Evolutionary conservation across 2,329 filamentous ascomycete species (phyloP).

Genomic region (Fusarium caatingaense): DNA sequence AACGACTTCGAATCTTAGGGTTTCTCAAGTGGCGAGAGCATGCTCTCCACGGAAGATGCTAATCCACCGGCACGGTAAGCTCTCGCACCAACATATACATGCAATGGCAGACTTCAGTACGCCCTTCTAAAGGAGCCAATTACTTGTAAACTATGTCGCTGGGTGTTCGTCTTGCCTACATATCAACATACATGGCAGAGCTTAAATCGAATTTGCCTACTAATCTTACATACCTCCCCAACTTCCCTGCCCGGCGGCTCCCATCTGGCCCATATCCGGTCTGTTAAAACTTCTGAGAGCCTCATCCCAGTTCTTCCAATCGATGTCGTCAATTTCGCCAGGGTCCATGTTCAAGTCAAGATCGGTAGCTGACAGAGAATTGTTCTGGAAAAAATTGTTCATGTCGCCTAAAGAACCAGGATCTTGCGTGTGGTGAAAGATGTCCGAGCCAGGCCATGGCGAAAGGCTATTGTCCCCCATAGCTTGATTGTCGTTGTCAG

Average conservation of each 20-base stretch:
- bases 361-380: background rate
- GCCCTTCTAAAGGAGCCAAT: background rate
- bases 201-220: background rate
- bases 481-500: background rate
- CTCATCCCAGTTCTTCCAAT: conserved; percentile 39
- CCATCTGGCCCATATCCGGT: conserved; percentile 4
- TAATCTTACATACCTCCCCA: conserved; percentile 34
- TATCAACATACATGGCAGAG: background rate
- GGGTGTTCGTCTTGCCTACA: background rate
- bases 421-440: conserved; percentile 10
- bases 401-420: conserved; percentile 7
- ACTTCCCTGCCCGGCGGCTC: conserved; percentile 18
- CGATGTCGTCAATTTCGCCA: conserved; percentile 35
- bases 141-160: background rate
- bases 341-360: conserved; percentile 32
- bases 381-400: conserved; percentile 13
- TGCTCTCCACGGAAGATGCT: background rate
- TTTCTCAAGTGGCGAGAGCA: background rate
- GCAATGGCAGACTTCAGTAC: background rate
- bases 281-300: conserved; percentile 16
- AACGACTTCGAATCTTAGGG: background rate
- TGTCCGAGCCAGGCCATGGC: conserved; percentile 19
- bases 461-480: conserved; percentile 4
- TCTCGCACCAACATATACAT: background rate
- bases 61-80: background rate